Conservation (phyloP, 441 rosid species). For the Populus tomentosa region DNA sequence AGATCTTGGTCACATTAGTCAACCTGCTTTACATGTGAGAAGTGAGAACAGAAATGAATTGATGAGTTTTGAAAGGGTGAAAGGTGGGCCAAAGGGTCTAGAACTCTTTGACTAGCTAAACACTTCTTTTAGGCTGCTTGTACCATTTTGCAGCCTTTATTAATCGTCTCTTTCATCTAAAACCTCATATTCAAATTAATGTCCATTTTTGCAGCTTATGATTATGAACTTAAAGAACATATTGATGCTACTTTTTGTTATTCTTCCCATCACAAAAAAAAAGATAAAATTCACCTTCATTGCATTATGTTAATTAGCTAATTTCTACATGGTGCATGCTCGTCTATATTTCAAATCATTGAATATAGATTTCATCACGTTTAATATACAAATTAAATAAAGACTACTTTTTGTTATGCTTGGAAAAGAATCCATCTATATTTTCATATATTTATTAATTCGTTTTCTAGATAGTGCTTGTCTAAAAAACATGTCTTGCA, state of each 20-base stretch:
- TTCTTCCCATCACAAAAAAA: not conserved
- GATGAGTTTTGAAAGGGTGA: not conserved
- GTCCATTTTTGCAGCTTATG: not conserved
- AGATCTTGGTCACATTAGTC: not conserved
- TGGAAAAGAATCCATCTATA: too few relatives aligned
- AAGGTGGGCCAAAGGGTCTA: slow-evolving; percentile 1
- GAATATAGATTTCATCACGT: too few relatives aligned
- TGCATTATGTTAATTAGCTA: too few relatives aligned
- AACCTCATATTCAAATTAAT: not conserved
- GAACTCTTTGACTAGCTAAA: slow-evolving; percentile 3
- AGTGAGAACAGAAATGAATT: not conserved
- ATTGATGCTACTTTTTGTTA: not conserved
- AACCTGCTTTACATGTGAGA: not conserved
- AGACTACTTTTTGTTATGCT: too few relatives aligned
- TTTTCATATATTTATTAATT: too few relatives aligned
- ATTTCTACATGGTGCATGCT: too few relatives aligned
- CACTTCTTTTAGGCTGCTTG: not conserved
- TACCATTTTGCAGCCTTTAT: not conserved
- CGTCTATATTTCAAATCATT: too few relatives aligned
- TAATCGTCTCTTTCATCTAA: not conserved
- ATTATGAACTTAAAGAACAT: not conserved
- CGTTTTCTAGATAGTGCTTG: too few relatives aligned
- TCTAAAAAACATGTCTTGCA: too few relatives aligned
- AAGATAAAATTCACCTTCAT: too few relatives aligned
- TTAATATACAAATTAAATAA: too few relatives aligned